Evolutionary conservation across 2,329 filamentous ascomycete species (phyloP).

Genomic region (Trichophyton mentagrophytes): DNA sequence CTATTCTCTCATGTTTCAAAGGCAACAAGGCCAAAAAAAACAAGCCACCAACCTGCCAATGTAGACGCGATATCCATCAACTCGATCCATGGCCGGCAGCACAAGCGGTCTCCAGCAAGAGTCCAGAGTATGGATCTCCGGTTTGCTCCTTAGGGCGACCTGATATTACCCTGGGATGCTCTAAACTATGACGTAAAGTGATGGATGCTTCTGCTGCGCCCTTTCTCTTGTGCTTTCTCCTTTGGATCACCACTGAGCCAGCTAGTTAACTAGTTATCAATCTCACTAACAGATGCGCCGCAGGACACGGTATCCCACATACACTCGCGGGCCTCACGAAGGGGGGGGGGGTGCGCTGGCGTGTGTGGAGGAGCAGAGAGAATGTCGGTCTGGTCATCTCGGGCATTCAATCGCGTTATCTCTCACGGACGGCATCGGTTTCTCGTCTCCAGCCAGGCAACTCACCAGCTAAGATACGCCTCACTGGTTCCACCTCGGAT

Average conservation of each 20-base stretch:
- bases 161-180: background rate
- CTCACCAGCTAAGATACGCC: background rate
- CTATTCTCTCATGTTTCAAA: background rate
- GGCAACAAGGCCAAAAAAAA: background rate
- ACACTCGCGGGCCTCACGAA: background rate
- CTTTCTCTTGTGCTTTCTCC: background rate
- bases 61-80: slow-evolving; percentile 2
- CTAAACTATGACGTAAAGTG: background rate
- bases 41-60: slow-evolving; percentile 2
- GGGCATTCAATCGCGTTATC: background rate
- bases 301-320: background rate
- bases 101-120: background rate
- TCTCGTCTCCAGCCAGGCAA: background rate
- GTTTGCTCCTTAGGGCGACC: background rate
- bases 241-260: too few species aligned
- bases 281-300: background rate
- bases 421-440: background rate
- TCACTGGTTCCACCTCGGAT: background rate
- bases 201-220: background rate
- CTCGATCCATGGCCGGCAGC: background rate
- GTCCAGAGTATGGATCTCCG: background rate
- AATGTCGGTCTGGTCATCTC: background rate
- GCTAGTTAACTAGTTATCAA: background rate
- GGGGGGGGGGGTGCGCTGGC: background rate
- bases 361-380: background rate